These are phyloP conservation scores for Talaromyces verruculosus DNA, from an alignment of 2,329 filamentous ascomycete genomes.

Conservation along the genomic window DNA sequence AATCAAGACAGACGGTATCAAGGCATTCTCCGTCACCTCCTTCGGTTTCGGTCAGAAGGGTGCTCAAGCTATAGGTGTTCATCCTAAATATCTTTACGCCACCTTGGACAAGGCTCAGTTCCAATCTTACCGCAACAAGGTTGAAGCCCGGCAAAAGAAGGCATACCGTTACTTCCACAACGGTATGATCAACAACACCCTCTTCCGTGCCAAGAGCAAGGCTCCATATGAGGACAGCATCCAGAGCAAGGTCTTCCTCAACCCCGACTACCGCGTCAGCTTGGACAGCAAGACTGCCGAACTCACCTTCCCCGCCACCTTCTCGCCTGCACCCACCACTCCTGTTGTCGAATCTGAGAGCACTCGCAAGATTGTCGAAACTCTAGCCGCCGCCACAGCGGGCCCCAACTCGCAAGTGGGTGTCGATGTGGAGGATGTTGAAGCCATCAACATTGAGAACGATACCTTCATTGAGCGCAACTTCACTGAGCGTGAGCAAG, in stretches of 20 bases:
- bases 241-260: conserved; percentile 84
- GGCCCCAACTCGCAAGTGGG: conserved; percentile 74
- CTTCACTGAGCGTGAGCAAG: conserved; percentile 80
- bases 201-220: conserved; percentile 94
- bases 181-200: conserved; percentile 92
- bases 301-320: conserved; percentile 69
- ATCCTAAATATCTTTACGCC: conserved; percentile 93
- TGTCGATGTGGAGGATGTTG: conserved; percentile 88
- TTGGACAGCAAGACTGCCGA: conserved; percentile 83
- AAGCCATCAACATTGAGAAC: conserved; percentile 86
- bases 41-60: conserved; percentile 99
- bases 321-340: conserved; percentile 61
- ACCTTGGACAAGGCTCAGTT: conserved; percentile 87
- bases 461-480: conserved; percentile 93
- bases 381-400: conserved; percentile 66
- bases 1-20: conserved; percentile 96
- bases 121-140: conserved; percentile 78
- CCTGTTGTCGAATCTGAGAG: conserved; percentile 53
- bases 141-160: conserved; percentile 94
- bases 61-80: conserved; percentile 93
- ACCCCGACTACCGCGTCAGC: conserved; percentile 83
- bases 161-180: conserved; percentile 99
- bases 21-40: conserved; percentile 97
- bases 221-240: conserved; percentile 87
- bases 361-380: conserved; percentile 74